These are phyloP conservation scores for Geranomyces variabilis DNA, from an alignment of 192 early-diverging fungal genomes.

Conservation along the genomic window DNA sequence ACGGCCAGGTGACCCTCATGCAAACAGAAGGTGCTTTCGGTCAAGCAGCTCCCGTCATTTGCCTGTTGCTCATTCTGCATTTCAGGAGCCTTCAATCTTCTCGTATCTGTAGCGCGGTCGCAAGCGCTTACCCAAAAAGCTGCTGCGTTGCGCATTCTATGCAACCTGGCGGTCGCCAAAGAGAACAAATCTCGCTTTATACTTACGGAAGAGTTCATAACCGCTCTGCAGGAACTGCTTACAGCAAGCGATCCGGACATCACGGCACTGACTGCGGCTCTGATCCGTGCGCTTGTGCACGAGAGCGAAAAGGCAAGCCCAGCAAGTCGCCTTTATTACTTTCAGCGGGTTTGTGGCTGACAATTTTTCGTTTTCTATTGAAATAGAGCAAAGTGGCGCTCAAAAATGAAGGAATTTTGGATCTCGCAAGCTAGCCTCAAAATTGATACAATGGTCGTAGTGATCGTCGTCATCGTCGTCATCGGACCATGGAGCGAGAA, in stretches of 20 bases:
- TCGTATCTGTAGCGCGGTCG: conserved; percentile 20
- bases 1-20: conserved; percentile 38
- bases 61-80: neutral
- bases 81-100: conserved; percentile 27
- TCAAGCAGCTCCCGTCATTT: neutral
- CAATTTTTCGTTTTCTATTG: neutral
- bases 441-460: too few relatives aligned
- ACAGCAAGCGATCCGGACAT: conserved; percentile 15
- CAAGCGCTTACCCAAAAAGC: neutral
- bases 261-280: conserved; percentile 20
- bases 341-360: neutral
- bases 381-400: neutral
- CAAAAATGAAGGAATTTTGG: neutral
- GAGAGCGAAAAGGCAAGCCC: conserved; percentile 44
- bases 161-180: conserved; percentile 36
- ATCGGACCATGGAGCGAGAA: too few relatives aligned
- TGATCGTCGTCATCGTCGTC: too few relatives aligned
- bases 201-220: conserved; percentile 28
- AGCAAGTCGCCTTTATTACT: neutral
- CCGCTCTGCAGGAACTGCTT: conserved; percentile 11
- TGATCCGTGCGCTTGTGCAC: conserved; percentile 38
- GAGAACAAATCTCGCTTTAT: conserved; percentile 49
- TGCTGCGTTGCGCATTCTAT: conserved; percentile 29
- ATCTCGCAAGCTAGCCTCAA: too few relatives aligned
- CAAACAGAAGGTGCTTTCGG: conserved; percentile 27